phyloP scores from a whole-genome alignment of 2,329 filamentous ascomycete genomes.

The Verticillium zaregamsianum region DNA sequence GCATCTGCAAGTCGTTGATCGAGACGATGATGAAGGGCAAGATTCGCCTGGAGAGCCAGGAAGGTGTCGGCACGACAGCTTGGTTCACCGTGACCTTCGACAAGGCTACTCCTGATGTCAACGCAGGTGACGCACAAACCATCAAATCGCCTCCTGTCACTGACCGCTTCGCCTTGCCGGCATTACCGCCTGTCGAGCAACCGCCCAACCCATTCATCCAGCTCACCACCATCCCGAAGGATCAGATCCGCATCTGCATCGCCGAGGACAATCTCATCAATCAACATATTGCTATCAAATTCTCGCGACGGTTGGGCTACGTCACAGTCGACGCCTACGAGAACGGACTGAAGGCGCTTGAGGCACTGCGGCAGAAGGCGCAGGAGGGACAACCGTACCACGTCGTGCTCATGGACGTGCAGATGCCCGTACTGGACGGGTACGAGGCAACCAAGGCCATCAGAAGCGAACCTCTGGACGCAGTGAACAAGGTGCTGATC shows the following conservation, averaged over 20 bases:
- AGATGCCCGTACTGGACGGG: constrained; percentile 91
- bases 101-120: constrained; percentile 65
- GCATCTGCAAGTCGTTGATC: constrained; percentile 91
- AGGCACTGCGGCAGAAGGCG: constrained; percentile 73
- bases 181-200: constrained; percentile 17
- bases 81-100: constrained; percentile 84
- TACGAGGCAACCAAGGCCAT: constrained; percentile 87
- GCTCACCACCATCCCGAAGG: constrained; percentile 68
- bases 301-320: constrained; percentile 81
- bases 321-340: constrained; percentile 79
- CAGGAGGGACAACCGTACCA: constrained; percentile 75
- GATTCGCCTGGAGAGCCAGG: constrained; percentile 75
- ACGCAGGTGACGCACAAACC: constrained; percentile 49
- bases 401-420: constrained; percentile 90
- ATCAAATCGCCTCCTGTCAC: constrained; percentile 29
- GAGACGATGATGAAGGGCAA: constrained; percentile 87
- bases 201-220: constrained; percentile 51
- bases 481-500: constrained; percentile 78
- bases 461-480: constrained; percentile 69
- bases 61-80: constrained; percentile 64
- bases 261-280: constrained; percentile 96
- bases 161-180: constrained; percentile 25
- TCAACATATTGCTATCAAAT: constrained; percentile 88
- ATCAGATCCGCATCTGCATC: constrained; percentile 82
- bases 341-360: constrained; percentile 83